These are phyloP conservation scores for Raphanus sativus DNA, from an alignment of 345 rosid species.

Conservation along the genomic window DNA sequence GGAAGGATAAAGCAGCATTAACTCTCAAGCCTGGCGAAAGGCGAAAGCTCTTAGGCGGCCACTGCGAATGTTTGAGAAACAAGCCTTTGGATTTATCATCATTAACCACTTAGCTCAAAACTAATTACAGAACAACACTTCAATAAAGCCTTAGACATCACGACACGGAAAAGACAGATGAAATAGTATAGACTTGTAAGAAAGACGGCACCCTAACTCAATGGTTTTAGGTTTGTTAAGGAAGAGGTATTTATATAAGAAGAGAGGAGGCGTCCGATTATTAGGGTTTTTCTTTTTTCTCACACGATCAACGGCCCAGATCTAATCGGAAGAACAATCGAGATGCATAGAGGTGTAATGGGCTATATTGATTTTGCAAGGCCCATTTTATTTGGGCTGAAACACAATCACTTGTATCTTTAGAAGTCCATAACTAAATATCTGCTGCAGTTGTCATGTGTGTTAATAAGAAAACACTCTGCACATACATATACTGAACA, in stretches of 20 bases:
- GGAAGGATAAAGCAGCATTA: slow-evolving; percentile 59
- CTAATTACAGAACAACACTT: not conserved
- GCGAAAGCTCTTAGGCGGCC: slow-evolving; percentile 68
- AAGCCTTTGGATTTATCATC: slow-evolving; percentile 55
- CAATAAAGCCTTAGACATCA: not conserved
- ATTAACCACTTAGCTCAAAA: not conserved
- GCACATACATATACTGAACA: too few species aligned
- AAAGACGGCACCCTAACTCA: not conserved
- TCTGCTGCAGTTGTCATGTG: not conserved
- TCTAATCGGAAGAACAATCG: slow-evolving; percentile 21
- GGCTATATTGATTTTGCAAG: not conserved
- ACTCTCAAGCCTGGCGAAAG: slow-evolving; percentile 68
- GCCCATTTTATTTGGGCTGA: not conserved
- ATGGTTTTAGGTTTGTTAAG: not conserved
- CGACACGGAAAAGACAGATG: not conserved
- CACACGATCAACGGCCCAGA: slow-evolving; percentile 24
- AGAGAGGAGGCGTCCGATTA: slow-evolving; percentile 27
- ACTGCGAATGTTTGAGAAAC: slow-evolving; percentile 92
- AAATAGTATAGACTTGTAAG: not conserved
- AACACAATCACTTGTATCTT: not conserved
- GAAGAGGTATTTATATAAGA: slow-evolving; percentile 1
- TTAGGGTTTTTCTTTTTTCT: slow-evolving; percentile 29
- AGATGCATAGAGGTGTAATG: not conserved
- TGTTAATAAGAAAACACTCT: too few species aligned
- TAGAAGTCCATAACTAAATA: not conserved